These are phyloP conservation scores for Acacia acuminata DNA, from an alignment of 306 rosid genomes.

Conservation along the genomic window DNA sequence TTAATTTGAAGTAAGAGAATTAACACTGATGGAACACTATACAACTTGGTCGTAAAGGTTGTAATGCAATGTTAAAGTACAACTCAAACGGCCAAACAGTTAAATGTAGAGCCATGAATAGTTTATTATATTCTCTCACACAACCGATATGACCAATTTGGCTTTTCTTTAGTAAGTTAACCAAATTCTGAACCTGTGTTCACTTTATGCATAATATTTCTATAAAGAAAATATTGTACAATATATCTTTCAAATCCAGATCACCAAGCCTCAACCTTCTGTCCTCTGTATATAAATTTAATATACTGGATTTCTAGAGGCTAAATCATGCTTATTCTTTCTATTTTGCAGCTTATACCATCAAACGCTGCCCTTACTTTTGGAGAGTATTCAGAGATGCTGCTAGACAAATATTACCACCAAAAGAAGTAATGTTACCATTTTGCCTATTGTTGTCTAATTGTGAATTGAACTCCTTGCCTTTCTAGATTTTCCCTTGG, in stretches of 20 bases:
- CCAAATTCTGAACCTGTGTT: constrained; percentile 11
- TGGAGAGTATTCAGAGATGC: constrained; percentile 89
- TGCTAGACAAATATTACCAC: constrained; percentile 86
- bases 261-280: not conserved
- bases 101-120: not conserved
- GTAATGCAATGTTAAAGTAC: not conserved
- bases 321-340: constrained; percentile 12
- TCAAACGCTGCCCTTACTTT: constrained; percentile 68
- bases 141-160: not conserved
- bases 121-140: not conserved
- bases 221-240: not conserved
- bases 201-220: not conserved
- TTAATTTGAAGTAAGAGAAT: not conserved
- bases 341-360: constrained; percentile 61
- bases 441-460: constrained; percentile 8
- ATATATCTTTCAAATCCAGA: constrained; percentile 6
- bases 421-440: constrained; percentile 37
- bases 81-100: not conserved
- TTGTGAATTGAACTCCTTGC: constrained; percentile 18
- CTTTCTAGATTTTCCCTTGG: constrained; percentile 3
- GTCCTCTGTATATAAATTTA: not conserved
- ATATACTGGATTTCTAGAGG: not conserved
- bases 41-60: not conserved
- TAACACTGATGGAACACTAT: not conserved
- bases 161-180: not conserved